Evolutionary conservation across 805 yeast species (phyloP).

Genomic region (Phaffomyces antillensis): DNA sequence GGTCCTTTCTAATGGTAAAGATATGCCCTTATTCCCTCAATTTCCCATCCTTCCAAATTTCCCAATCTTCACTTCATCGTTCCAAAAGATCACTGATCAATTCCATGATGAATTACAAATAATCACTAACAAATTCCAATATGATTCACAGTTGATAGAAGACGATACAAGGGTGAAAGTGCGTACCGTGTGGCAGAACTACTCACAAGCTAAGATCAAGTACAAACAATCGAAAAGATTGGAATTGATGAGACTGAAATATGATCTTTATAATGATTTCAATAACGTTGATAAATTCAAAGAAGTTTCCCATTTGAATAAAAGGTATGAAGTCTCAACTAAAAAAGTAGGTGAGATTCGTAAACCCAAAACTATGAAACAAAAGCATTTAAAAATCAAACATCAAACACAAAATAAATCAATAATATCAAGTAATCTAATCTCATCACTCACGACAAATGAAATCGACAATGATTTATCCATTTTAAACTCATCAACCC

Average conservation of each 20-base stretch:
- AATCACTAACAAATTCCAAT: constrained; percentile 12
- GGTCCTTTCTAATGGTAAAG: constrained; percentile 2
- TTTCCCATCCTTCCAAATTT: no score
- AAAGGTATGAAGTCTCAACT: constrained; percentile 11
- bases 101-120: constrained; percentile 8
- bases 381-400: no score
- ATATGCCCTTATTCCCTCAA: constrained; percentile 18
- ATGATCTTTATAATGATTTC: constrained; percentile 12
- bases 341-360: no score
- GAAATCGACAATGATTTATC: constrained; percentile 3
- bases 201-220: constrained; percentile 13
- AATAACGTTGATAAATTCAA: constrained; percentile 6
- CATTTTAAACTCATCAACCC: no score
- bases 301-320: constrained; percentile 6
- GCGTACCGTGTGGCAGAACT: constrained; percentile 20
- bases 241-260: not conserved
- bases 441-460: not conserved
- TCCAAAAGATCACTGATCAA: constrained; percentile 13
- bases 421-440: no score
- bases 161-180: constrained; percentile 9
- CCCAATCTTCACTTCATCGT: constrained; percentile 3
- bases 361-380: no score
- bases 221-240: constrained; percentile 7
- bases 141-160: constrained; percentile 16
- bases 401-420: not conserved